Percentiles rank a stretch among this genome's conserved stretches.
Evolutionary conservation across 2,329 filamentous ascomycete species (phyloP).

Genomic region (Talaromyces sp.): DNA sequence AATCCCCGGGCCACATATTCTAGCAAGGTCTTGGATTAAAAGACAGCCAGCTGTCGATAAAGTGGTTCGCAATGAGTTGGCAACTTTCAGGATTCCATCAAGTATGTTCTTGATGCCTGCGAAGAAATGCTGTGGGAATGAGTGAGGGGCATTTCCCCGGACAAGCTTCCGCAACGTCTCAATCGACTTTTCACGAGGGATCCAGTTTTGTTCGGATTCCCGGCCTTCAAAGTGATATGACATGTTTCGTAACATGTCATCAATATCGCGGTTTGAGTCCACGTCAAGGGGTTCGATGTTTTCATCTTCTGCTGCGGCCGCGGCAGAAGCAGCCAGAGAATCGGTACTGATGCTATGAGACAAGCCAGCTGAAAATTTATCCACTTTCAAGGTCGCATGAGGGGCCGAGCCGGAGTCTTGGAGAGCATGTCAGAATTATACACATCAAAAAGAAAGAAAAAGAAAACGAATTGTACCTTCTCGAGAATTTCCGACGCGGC

Average conservation of each 20-base stretch:
- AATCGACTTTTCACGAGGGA: conserved; percentile 76
- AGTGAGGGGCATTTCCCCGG: conserved; percentile 75
- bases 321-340: conserved; percentile 13
- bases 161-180: conserved; percentile 71
- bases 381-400: conserved; percentile 19
- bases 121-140: conserved; percentile 70
- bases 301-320: conserved; percentile 59
- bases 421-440: not conserved
- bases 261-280: conserved; percentile 79
- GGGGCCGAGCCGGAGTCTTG: conserved; percentile 15
- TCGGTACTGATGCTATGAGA: conserved; percentile 15
- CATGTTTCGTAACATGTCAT: conserved; percentile 82
- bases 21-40: conserved; percentile 78
- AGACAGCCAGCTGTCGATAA: conserved; percentile 81
- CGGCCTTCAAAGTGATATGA: conserved; percentile 75
- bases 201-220: conserved; percentile 89
- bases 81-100: conserved; percentile 83
- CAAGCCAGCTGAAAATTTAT: conserved; percentile 17
- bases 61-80: conserved; percentile 81
- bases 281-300: conserved; percentile 76
- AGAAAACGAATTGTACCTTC: conserved; percentile 18
- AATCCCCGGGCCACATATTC: conserved; percentile 68
- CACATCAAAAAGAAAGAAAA: conserved; percentile 6
- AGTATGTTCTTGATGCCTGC: conserved; percentile 67
- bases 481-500: conserved; percentile 13